Evolutionary conservation across 805 yeast genomes (phyloP), one percentile per base, ranked within the genome.

Genomic region (Sungouiella thailandica): DNA sequence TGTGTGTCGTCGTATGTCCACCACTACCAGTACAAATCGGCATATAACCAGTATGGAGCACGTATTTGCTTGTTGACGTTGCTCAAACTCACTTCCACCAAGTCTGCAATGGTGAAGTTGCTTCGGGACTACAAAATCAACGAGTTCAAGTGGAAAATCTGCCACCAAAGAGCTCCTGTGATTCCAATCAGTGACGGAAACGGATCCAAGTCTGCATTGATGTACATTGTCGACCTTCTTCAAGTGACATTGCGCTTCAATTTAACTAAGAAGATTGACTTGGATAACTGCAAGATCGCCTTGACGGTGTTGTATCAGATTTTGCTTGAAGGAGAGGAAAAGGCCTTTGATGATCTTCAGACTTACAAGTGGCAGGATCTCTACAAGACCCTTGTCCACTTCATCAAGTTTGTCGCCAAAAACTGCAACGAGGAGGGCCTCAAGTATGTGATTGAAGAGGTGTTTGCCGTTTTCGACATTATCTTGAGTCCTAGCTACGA

Each of bases 141-240:
- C 32, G 71, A 65, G 36, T 54, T 53, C 47, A 55, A 56, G 34
- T 67, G 69, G 68, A 67, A 66, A 41, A 43, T 66, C 26, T 62
- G 68, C 23, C 73, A 64, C 36, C 72, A 67, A 34, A 52, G 49
- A 32, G 34, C 43, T 10, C 70, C 72, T 2, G 32, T 58, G 8
- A 42, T 67, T 3, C 66, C 67, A 9, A 39, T 32, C 17, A 36
- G 33, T 17, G 26, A 29, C 13, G 23, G 16, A 18, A 25, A 29
- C 15, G 38, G 37, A 5, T 23, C 37, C 9, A 63, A 62, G 27
- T 51, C 62, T 2, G 37, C 58, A 8, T 41, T 59, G 23, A 53
- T 65, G 17, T 67, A 42, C 25, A 23, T 41, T 11, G 24, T 45
- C 13, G 46, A 45, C 23, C 32, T 40, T 14, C 28, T 43, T 7